Percentiles rank a stretch among this genome's conserved stretches.
phyloP scores from a whole-genome alignment of 108 stramenopile genomes.

The Skeletonema grethae region DNA sequence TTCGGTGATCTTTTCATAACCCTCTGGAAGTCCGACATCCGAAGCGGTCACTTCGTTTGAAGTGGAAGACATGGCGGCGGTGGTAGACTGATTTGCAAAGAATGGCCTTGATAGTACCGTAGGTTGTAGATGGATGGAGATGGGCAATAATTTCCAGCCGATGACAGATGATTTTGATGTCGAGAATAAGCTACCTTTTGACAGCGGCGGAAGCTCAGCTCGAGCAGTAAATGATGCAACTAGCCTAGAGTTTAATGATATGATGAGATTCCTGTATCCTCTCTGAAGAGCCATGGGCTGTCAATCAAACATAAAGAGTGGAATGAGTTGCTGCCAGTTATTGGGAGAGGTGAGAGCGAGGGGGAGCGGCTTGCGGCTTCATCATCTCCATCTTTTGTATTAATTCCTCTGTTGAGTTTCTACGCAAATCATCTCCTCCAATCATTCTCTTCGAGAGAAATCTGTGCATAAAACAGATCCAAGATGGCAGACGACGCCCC shows the following conservation, averaged over 20 bases:
- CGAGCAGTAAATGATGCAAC: background rate
- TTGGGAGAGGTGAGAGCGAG: too few relatives aligned
- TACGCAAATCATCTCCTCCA: background rate
- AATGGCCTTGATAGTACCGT: background rate
- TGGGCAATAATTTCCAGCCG: background rate
- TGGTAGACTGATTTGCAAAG: background rate
- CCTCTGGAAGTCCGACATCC: background rate
- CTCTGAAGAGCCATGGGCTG: background rate
- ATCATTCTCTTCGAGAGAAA: background rate
- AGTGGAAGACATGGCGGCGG: background rate
- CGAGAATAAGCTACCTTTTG: background rate
- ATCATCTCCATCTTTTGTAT: background rate
- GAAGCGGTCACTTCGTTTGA: background rate
- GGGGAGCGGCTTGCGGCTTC: too few relatives aligned
- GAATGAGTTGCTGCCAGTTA: too few relatives aligned
- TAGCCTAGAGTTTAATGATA: background rate
- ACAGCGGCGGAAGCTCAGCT: background rate
- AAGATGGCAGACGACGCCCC: slow-evolving; percentile 3
- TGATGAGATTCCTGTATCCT: background rate
- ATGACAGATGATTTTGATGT: background rate
- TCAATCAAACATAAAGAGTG: background rate
- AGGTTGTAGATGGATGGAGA: background rate
- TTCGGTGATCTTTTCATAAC: slow-evolving; percentile 53
- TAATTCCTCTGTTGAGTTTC: background rate
- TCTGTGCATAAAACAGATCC: background rate